Evolutionary conservation across 192 early-diverging fungal species (phyloP).

Genomic region (Coemansia sp.): DNA sequence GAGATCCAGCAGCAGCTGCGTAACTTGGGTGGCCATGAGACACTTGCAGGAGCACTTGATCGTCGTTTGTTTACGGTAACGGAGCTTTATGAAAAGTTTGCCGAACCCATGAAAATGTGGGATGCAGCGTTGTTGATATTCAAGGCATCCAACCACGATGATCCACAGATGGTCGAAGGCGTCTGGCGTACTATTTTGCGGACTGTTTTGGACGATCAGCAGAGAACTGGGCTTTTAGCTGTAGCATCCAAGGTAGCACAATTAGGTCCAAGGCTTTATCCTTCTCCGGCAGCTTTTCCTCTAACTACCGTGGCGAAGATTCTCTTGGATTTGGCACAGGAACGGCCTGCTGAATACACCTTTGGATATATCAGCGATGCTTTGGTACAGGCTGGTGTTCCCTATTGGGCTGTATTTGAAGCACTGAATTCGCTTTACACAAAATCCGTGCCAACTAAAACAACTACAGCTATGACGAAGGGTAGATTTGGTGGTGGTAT

Average conservation of each 20-base stretch:
- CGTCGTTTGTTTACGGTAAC: conserved; percentile 29
- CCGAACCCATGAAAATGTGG: conserved; percentile 53
- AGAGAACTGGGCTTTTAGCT: conserved; percentile 32
- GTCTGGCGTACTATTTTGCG: conserved; percentile 41
- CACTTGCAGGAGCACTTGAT: conserved; percentile 18
- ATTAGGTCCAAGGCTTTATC: conserved; percentile 41
- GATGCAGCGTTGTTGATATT: conserved; percentile 60
- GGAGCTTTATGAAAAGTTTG: conserved; percentile 59
- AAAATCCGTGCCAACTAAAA: neutral
- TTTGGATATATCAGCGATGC: conserved; percentile 23
- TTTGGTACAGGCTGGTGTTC: conserved; percentile 30
- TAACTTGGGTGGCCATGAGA: conserved; percentile 15
- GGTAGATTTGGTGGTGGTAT: neutral
- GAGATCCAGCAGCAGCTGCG: conserved; percentile 43
- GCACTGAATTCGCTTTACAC: conserved; percentile 27
- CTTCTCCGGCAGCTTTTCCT: conserved; percentile 49
- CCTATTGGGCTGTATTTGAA: conserved; percentile 40
- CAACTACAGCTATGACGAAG: neutral
- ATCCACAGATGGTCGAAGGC: conserved; percentile 30
- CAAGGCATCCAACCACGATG: conserved; percentile 60
- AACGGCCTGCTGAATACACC: conserved; percentile 23
- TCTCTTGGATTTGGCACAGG: conserved; percentile 23
- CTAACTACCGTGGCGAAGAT: conserved; percentile 18
- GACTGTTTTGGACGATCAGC: conserved; percentile 29
- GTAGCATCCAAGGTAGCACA: conserved; percentile 21